phyloP scores from a whole-genome alignment of 1,139 yeast species.

The Zygotorulaspora mrakii region DNA sequence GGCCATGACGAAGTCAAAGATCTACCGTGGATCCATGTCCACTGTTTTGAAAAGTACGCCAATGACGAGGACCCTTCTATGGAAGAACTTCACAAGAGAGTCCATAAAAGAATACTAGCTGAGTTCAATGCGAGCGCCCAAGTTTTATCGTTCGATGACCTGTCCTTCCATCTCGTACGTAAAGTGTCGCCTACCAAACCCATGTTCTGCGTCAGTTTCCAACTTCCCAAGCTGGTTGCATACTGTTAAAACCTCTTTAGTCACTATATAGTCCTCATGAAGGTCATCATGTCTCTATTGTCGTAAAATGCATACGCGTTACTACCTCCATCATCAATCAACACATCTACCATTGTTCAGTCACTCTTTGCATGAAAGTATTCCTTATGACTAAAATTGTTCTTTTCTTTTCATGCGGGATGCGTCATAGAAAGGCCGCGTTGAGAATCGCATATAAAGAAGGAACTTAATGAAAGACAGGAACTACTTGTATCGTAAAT shows the following conservation, averaged over 20 bases:
- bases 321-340: no score
- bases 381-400: slow-evolving; percentile 2
- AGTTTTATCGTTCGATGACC: slow-evolving; percentile 44
- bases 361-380: not conserved
- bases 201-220: slow-evolving; percentile 85
- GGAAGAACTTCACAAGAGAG: slow-evolving; percentile 60
- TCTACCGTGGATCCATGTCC: slow-evolving; percentile 78
- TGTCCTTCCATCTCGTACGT: slow-evolving; percentile 77
- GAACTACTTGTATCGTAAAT: no score
- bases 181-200: slow-evolving; percentile 95
- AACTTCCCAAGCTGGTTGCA: slow-evolving; percentile 76
- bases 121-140: slow-evolving; percentile 45
- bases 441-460: not conserved
- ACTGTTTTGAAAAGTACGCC: slow-evolving; percentile 86
- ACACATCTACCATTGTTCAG: no score
- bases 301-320: no score
- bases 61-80: slow-evolving; percentile 66
- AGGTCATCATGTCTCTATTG: no score
- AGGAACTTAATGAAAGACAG: not conserved
- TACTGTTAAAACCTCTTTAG: slow-evolving; percentile 33
- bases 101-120: slow-evolving; percentile 55
- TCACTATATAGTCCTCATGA: slow-evolving; percentile 13
- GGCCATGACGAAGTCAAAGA: slow-evolving; percentile 43
- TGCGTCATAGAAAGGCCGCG: slow-evolving; percentile 1
- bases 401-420: not conserved